phyloP scores from a whole-genome alignment of 1,139 yeast species.

The Arxiozyma heterogenica region DNA sequence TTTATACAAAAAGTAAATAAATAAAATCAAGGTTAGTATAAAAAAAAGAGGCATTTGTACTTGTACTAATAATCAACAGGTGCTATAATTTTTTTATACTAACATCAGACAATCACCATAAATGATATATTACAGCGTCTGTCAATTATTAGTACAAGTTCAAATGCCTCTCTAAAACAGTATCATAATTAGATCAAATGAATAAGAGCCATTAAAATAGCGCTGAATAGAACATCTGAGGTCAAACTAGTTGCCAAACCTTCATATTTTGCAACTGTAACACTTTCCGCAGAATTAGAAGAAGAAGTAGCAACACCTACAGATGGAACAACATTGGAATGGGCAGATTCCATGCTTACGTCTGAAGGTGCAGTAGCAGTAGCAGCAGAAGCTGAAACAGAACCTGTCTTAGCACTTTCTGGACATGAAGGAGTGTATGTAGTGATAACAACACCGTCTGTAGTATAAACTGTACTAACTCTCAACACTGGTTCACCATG shows the following conservation, averaged over 20 bases:
- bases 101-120: no score
- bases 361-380: not conserved
- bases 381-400: not conserved
- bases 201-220: not conserved
- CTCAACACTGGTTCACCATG: not conserved
- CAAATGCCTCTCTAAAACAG: not conserved
- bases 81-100: no score
- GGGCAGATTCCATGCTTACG: no score
- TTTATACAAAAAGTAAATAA: no score
- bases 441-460: not conserved
- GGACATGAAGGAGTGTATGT: not conserved
- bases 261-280: not conserved
- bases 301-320: not conserved
- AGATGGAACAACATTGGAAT: not conserved
- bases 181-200: not conserved
- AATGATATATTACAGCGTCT: not conserved
- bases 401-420: not conserved
- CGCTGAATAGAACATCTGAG: not conserved
- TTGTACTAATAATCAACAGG: not conserved
- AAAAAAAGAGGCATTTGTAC: no score
- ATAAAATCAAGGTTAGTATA: no score
- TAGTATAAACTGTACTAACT: not conserved
- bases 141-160: not conserved
- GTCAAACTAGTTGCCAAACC: not conserved
- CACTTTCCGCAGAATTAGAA: not conserved